Percentiles rank a stretch among this genome's conserved stretches.
phyloP scores from a whole-genome alignment of 495 filamentous ascomycete species.

The Podospora pseudoanserina region DNA sequence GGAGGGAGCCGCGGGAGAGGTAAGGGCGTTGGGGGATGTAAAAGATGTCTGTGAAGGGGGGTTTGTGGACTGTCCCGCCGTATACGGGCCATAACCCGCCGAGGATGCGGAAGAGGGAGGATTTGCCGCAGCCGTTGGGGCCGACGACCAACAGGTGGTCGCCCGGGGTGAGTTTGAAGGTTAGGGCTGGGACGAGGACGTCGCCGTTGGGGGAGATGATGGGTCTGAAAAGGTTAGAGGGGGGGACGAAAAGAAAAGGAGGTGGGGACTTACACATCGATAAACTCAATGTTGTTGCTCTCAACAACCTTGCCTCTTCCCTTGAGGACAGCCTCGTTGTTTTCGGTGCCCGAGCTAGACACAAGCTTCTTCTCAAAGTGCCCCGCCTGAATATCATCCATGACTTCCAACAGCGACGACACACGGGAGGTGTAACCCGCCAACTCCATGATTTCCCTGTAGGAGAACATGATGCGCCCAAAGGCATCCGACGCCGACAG shows the following conservation, averaged over 20 bases:
- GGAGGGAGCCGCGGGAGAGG: constrained; percentile 78
- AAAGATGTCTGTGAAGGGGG: constrained; percentile 86
- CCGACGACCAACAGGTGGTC: constrained; percentile 94
- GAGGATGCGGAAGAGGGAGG: constrained; percentile 89
- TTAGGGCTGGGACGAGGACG: constrained; percentile 75
- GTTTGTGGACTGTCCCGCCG: constrained; percentile 86
- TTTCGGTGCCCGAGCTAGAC: constrained; percentile 73
- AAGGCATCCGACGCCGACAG: constrained; percentile 92
- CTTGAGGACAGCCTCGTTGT: constrained; percentile 73
- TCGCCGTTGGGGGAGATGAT: constrained; percentile 97
- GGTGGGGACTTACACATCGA: constrained; percentile 56
- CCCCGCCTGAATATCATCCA: constrained; percentile 85
- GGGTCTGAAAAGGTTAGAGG: constrained; percentile 43
- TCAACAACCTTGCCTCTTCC: constrained; percentile 74
- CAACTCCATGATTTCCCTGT: constrained; percentile 93
- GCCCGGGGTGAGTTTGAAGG: constrained; percentile 78
- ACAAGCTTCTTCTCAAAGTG: constrained; percentile 95
- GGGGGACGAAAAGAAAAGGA: neutral
- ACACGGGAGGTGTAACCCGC: constrained; percentile 94
- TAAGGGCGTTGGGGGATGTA: constrained; percentile 98
- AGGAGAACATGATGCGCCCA: constrained; percentile 95
- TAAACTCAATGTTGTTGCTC: constrained; percentile 80
- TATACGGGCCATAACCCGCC: constrained; percentile 99
- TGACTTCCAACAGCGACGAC: constrained; percentile 81
- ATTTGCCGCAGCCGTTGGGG: constrained; percentile 96